These are phyloP conservation scores for Sporothrix mexicana DNA, from an alignment of 2,329 filamentous ascomycete genomes.

Conservation along the genomic window DNA sequence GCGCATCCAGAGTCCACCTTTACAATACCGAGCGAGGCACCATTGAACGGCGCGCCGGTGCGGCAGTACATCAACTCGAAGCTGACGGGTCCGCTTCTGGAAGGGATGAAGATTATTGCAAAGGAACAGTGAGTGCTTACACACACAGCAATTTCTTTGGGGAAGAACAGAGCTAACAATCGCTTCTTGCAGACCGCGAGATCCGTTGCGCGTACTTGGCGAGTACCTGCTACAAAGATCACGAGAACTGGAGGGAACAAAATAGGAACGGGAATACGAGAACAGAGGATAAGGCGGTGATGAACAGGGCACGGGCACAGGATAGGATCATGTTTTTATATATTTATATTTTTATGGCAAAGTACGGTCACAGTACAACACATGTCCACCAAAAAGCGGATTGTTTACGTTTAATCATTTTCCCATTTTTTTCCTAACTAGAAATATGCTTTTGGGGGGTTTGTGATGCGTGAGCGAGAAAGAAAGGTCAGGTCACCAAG, in stretches of 20 bases:
- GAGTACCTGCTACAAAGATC: slow-evolving; percentile 74
- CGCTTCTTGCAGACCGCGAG: slow-evolving; percentile 58
- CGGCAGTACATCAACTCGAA: slow-evolving; percentile 74
- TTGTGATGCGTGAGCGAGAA: neutral
- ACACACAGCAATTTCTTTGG: neutral
- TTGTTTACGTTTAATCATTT: slow-evolving; percentile 11
- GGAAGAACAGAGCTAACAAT: slow-evolving; percentile 5
- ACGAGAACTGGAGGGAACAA: slow-evolving; percentile 62
- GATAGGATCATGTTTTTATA: neutral
- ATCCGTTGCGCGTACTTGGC: slow-evolving; percentile 71
- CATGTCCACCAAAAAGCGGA: neutral
- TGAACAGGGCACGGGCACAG: neutral
- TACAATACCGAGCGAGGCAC: slow-evolving; percentile 64
- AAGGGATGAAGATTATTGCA: slow-evolving; percentile 76
- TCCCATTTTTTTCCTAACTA: slow-evolving; percentile 29
- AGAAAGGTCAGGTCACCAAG: neutral
- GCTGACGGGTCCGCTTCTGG: slow-evolving; percentile 69
- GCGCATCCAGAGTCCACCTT: slow-evolving; percentile 58
- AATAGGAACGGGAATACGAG: neutral
- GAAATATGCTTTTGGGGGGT: neutral
- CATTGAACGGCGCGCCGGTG: slow-evolving; percentile 69
- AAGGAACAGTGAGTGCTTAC: slow-evolving; percentile 67
- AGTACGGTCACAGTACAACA: neutral
- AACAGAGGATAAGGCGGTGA: neutral
- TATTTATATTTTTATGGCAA: neutral